Evolutionary conservation across 306 rosid species (phyloP).

Genomic region (Notholithocarpus densiflorus): DNA sequence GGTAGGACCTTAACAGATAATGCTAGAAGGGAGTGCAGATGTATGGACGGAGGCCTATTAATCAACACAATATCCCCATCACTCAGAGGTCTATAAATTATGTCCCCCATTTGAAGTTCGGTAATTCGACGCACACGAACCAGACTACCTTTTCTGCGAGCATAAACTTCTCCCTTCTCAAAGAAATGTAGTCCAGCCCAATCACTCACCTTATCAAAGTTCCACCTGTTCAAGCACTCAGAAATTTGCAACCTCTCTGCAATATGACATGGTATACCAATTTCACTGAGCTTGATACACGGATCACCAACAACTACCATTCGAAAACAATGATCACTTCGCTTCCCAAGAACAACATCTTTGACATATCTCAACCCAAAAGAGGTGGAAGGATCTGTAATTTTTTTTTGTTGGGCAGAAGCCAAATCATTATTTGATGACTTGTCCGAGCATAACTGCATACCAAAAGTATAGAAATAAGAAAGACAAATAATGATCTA

Average conservation of each 20-base stretch:
- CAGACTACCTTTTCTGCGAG: constrained; percentile 47
- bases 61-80: constrained; percentile 79
- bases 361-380: constrained; percentile 94
- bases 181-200: constrained; percentile 55
- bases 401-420: constrained; percentile 44
- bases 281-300: constrained; percentile 67
- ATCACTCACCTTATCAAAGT: constrained; percentile 47
- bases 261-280: constrained; percentile 78
- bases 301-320: constrained; percentile 92
- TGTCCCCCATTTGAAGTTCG: constrained; percentile 65
- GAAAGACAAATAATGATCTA: constrained; percentile 22
- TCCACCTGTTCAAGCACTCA: constrained; percentile 64
- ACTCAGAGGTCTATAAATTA: constrained; percentile 59
- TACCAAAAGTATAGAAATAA: constrained; percentile 28
- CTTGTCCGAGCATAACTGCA: constrained; percentile 77
- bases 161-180: constrained; percentile 62
- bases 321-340: constrained; percentile 79
- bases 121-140: constrained; percentile 41
- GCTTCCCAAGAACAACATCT: constrained; percentile 91
- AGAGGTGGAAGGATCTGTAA: constrained; percentile 61
- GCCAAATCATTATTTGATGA: constrained; percentile 44
- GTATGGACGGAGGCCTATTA: constrained; percentile 97
- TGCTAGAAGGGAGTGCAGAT: constrained; percentile 84
- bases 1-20: constrained; percentile 76
- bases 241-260: constrained; percentile 74